Percentiles rank a stretch among this genome's conserved stretches.
phyloP scores from a whole-genome alignment of 2,329 filamentous ascomycete species.

The Emericellopsis atlantica region DNA sequence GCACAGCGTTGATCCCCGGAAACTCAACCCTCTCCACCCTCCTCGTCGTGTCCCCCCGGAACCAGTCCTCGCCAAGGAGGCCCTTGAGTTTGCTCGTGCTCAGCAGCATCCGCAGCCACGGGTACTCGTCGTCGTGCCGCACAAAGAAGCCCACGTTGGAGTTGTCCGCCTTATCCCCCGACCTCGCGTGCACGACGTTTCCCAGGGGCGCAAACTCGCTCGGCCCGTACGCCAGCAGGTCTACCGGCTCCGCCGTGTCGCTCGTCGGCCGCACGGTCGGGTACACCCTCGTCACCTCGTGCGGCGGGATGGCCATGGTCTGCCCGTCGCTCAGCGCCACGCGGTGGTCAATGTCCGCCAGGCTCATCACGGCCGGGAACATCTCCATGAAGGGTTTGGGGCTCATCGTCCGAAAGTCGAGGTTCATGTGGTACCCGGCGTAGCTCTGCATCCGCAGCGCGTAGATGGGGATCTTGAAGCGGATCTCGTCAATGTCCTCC shows the following conservation, averaged over 20 bases:
- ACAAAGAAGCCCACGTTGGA: slow-evolving; percentile 30
- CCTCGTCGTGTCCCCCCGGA: slow-evolving; percentile 13
- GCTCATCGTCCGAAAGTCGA: slow-evolving; percentile 28
- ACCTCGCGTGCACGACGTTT: slow-evolving; percentile 10
- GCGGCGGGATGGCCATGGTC: slow-evolving; percentile 8
- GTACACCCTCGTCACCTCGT: slow-evolving; percentile 9
- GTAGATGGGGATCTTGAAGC: slow-evolving; percentile 24
- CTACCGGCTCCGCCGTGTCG: slow-evolving; percentile 11
- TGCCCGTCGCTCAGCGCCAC: slow-evolving; percentile 12
- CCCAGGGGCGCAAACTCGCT: slow-evolving; percentile 12
- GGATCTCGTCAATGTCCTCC: slow-evolving; percentile 17
- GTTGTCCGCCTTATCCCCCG: slow-evolving; percentile 24
- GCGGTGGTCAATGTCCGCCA: slow-evolving; percentile 13
- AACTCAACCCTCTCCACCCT: slow-evolving; percentile 29
- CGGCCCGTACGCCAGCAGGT: slow-evolving; percentile 9
- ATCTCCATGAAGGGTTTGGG: slow-evolving; percentile 29
- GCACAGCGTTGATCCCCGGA: slow-evolving; percentile 15
- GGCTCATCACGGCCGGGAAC: slow-evolving; percentile 20
- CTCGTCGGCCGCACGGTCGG: slow-evolving; percentile 11
- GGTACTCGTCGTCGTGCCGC: slow-evolving; percentile 23
- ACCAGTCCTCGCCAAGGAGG: slow-evolving; percentile 11
- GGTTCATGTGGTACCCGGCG: slow-evolving; percentile 27
- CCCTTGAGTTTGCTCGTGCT: slow-evolving; percentile 20
- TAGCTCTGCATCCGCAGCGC: slow-evolving; percentile 26
- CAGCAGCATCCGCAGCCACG: slow-evolving; percentile 25